Conservation (phyloP, 371 early-diverging fungal genomes). For the Mucor circinelloides region DNA sequence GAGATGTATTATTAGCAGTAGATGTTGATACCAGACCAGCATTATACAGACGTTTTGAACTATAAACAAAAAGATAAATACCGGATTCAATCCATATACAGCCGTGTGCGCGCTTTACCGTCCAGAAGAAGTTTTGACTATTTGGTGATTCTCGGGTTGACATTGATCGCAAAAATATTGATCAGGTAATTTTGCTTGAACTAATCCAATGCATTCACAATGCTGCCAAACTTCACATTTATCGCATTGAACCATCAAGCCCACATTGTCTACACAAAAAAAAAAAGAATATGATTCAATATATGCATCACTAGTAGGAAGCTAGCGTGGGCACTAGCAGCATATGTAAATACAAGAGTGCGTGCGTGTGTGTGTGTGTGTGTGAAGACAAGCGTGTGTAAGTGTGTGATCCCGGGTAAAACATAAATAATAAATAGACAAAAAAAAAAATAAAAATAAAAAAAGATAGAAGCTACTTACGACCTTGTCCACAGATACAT, state of each 20-base stretch:
- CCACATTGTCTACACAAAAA: constrained; percentile 60
- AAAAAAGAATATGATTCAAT: neutral
- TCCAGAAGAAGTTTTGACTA: constrained; percentile 30
- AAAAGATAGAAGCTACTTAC: constrained; percentile 42
- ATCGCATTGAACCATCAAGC: constrained; percentile 90
- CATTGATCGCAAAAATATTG: constrained; percentile 90
- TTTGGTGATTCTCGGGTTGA: constrained; percentile 74
- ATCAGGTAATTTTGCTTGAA: constrained; percentile 74
- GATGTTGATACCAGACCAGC: constrained; percentile 4
- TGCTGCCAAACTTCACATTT: constrained; percentile 92
- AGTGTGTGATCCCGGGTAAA: constrained; percentile 1
- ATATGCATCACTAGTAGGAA: neutral
- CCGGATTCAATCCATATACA: neutral
- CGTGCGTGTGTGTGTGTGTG: neutral
- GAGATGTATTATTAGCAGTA: constrained; percentile 4
- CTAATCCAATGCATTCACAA: constrained; percentile 78
- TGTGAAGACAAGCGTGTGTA: neutral
- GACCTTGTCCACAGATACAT: constrained; percentile 78
- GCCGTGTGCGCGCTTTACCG: constrained; percentile 14
- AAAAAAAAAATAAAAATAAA: neutral
- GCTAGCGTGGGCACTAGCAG: neutral
- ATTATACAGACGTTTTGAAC: constrained; percentile 20
- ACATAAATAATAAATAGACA: neutral
- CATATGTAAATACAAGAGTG: neutral
- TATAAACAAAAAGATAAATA: constrained; percentile 4